Evolutionary conservation across 352 stramenopile genomes (phyloP), one percentile per base, ranked within the genome.

Genomic region (Peronospora farinosa): DNA sequence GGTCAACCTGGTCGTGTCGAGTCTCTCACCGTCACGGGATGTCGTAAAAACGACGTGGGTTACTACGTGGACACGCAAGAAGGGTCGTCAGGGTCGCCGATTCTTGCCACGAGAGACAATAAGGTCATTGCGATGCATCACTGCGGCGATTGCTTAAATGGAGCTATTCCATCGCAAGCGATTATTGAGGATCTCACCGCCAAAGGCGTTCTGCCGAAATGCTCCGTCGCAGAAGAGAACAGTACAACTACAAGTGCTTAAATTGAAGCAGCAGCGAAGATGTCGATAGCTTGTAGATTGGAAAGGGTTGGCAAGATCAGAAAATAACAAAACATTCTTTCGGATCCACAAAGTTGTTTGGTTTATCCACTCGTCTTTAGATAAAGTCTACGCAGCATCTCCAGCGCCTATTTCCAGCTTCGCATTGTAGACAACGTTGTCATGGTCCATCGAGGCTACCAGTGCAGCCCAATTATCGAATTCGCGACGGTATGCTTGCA

Each of bases 61-160:
- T 92, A 89, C 61, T 84, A 86, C 40, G 63, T 85, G 6, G 80
- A 92, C 51, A 92, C 80, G 6, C 65, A 86, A 28, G 75, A 78
- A 57, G 80, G 78, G 0, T 81, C 74, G 15, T 92, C 78, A 3
- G 80, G 78, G 3, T 81, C 80, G 10, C 78, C 80, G 0, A 67
- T 89, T 21, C 70, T 92, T 25, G 65, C 52, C 0, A 63, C 42
- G 1, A 61, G 35, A 1, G 80, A 92, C 55, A 74, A 86, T 47
- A 49, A 55, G 0, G 80, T 89, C 13, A 69, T 92, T n/a, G 80
- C 75, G 19, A 56, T 92, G 37, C 80, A 92, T 44, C 78, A 89
- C 49, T 89, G 78, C 51, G 80, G 80, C 5, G 78, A 74, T 7
- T 92, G 80, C 39, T 47, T 80, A 23, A 91, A 91, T 54, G 78